phyloP scores from a whole-genome alignment of 371 early-diverging fungal genomes.

The Fennellomyces sp. region DNA sequence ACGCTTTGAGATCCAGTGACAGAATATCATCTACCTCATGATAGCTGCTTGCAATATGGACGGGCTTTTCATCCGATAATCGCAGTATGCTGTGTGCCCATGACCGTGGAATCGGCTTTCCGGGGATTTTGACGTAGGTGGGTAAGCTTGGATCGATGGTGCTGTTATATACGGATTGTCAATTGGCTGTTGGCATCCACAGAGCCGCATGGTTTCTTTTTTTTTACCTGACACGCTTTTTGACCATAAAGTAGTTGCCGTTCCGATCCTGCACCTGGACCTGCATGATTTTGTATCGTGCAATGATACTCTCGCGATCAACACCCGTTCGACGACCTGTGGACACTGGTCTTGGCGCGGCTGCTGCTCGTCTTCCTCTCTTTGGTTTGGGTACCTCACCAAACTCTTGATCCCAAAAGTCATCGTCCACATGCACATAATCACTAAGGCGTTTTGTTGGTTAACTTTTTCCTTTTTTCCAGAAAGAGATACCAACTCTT shows the following conservation, averaged over 20 bases:
- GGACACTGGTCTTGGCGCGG: slow-evolving; percentile 16
- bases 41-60: slow-evolving; percentile 21
- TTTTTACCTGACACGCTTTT: slow-evolving; percentile 70
- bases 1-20: slow-evolving; percentile 53
- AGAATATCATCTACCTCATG: slow-evolving; percentile 36
- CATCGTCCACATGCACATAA: slow-evolving; percentile 81
- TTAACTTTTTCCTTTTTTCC: background rate
- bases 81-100: slow-evolving; percentile 82
- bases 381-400: slow-evolving; percentile 39
- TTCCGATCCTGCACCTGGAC: slow-evolving; percentile 82
- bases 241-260: slow-evolving; percentile 80
- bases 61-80: slow-evolving; percentile 20
- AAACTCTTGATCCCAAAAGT: slow-evolving; percentile 84
- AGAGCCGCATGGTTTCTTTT: background rate
- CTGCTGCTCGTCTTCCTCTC: slow-evolving; percentile 29
- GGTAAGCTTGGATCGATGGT: slow-evolving; percentile 83
- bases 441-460: slow-evolving; percentile 58
- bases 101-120: slow-evolving; percentile 77
- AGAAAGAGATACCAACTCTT: slow-evolving; percentile 58
- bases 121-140: slow-evolving; percentile 87
- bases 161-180: slow-evolving; percentile 18
- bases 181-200: background rate
- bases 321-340: slow-evolving; percentile 35
- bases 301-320: slow-evolving; percentile 71
- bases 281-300: slow-evolving; percentile 83